Conservation (phyloP, 768 basidiomycete genomes). For the Suillus sp. region DNA sequence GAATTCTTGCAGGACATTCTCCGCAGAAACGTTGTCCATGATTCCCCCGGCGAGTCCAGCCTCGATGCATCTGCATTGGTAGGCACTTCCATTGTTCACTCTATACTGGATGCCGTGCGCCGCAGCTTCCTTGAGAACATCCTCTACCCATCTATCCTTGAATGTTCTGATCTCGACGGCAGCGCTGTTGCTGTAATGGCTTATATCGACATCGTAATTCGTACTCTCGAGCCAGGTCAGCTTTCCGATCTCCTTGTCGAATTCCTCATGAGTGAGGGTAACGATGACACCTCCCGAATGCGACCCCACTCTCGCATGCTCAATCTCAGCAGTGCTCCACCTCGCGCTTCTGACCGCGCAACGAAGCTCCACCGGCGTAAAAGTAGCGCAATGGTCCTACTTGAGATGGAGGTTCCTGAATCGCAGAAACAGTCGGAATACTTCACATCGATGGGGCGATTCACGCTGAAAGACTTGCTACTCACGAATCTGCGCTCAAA, state of each 20-base stretch:
- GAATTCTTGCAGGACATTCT: slow-evolving; percentile 93
- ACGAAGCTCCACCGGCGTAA: slow-evolving; percentile 62
- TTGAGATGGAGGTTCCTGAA: slow-evolving; percentile 81
- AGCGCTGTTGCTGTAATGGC: slow-evolving; percentile 95
- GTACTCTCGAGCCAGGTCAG: slow-evolving; percentile 67
- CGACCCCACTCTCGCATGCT: slow-evolving; percentile 46
- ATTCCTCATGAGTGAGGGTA: slow-evolving; percentile 86
- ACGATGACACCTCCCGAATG: slow-evolving; percentile 57
- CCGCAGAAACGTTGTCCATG: slow-evolving; percentile 57
- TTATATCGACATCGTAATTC: slow-evolving; percentile 88
- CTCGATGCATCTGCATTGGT: slow-evolving; percentile 66
- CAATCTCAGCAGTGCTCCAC: slow-evolving; percentile 41
- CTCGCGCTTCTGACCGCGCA: slow-evolving; percentile 41
- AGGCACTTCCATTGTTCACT: slow-evolving; percentile 79
- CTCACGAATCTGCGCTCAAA: slow-evolving; percentile 74
- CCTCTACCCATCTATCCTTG: slow-evolving; percentile 88
- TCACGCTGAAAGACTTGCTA: slow-evolving; percentile 89
- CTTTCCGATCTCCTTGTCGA: slow-evolving; percentile 72
- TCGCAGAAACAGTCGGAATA: slow-evolving; percentile 75
- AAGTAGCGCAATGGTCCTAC: slow-evolving; percentile 88
- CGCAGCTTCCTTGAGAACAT: slow-evolving; percentile 91
- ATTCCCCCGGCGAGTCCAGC: slow-evolving; percentile 30
- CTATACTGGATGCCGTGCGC: slow-evolving; percentile 81
- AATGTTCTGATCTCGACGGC: slow-evolving; percentile 92
- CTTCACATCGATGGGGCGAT: slow-evolving; percentile 84